Base-by-base conservation (phyloP, 1,139 yeast species). In the Candida sojae region DNA sequence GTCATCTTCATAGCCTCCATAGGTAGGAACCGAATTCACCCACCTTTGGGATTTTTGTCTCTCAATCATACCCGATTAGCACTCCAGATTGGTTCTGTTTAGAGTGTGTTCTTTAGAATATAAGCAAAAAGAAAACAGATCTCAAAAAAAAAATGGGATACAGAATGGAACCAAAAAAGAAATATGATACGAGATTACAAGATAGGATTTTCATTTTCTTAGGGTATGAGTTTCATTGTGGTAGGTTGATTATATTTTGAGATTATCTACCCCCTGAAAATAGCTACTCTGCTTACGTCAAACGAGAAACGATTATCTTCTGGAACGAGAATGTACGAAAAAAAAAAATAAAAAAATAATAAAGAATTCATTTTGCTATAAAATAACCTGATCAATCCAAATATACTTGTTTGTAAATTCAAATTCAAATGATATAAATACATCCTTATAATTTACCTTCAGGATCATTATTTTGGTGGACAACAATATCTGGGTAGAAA, bases 21-120 rank as follows among this genome's bases (percentile, higher is more conserved):
- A 83, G 12, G 77, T 68, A 4, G 84, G 85, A 26, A 76, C 78
- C 1, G 81, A 68, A 53, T 79, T 79, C 2, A 72, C 82, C 87
- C 87, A 82, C 45, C 88, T 68, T n/a, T 82, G 74, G n/a, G 86
- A 81, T 54, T 78, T 77, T 58, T 79, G 81, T 60, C 87, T 76
- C 31, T 68, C 82, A 47, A 70, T 53, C 78, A 71, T 73, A 48
- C 21, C 29, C 35, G 10, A 12, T 31, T 17, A 17, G 3, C 3
- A 17, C 21, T 3, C 21, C 21, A 17, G 21, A 17, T 17, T 17
- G 3, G 21, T 2, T 17, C 3, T 17, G 21, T 17, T 17, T 17
- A 17, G 21, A 17, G 2, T 17, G 3, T 17, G 21, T 17, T 17
- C 3, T 17, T 17, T 17, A 17, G 21, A 17, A 17, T 17, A 17